A percentile compares a stretch with the other conserved stretches of the same genome.
Evolutionary conservation across 352 stramenopile species (phyloP).

Genomic region (Globisporangium paroecandrum): DNA sequence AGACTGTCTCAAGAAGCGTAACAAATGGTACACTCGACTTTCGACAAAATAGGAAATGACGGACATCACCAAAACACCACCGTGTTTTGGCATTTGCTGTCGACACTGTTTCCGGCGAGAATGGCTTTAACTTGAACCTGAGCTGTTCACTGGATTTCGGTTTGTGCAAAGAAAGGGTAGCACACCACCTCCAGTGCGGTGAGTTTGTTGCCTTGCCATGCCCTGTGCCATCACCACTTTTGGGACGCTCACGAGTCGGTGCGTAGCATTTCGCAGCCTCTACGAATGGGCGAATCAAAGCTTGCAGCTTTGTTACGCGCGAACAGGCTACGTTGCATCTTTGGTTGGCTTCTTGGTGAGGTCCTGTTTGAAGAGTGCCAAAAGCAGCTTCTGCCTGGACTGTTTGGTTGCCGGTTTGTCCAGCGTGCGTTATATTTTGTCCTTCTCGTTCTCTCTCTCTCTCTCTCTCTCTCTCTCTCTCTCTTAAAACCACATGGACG

Average conservation of each 20-base stretch:
- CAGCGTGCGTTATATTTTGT: neutral
- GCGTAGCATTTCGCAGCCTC: too few species aligned
- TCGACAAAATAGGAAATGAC: neutral
- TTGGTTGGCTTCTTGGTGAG: too few species aligned
- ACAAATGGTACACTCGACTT: neutral
- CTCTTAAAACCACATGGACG: conserved; percentile 79
- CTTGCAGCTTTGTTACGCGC: too few species aligned
- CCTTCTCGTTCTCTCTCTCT: neutral
- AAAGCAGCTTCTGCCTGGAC: too few species aligned
- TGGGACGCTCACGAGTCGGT: neutral
- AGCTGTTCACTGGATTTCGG: conserved; percentile 11
- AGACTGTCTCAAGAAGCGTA: neutral
- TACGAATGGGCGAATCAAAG: too few species aligned
- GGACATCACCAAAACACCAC: neutral
- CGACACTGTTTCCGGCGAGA: neutral
- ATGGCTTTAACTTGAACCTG: conserved; percentile 10
- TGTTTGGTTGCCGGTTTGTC: neutral
- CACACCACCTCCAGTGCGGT: neutral
- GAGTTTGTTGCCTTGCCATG: neutral
- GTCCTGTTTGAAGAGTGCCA: too few species aligned
- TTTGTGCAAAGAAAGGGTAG: conserved; percentile 3
- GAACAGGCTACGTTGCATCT: too few species aligned
- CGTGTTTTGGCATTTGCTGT: neutral
- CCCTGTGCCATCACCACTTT: neutral
- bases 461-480: neutral